These are phyloP conservation scores for Neonectria coccinea DNA, from an alignment of 2,329 filamentous ascomycete genomes.

Conservation along the genomic window DNA sequence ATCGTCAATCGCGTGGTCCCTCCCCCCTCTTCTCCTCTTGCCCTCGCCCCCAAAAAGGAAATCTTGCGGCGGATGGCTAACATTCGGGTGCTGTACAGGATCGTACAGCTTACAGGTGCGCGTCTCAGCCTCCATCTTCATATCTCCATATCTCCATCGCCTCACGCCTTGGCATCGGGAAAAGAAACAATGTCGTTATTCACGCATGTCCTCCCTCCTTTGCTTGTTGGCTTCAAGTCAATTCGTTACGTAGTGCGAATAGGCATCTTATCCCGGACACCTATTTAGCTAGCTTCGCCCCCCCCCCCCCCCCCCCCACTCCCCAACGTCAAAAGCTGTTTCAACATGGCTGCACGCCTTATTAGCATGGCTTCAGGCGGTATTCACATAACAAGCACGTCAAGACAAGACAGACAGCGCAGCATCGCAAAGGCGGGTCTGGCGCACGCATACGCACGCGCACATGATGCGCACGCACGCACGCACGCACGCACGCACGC, in stretches of 20 bases:
- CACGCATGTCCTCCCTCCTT: constrained; percentile 10
- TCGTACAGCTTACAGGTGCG: constrained; percentile 18
- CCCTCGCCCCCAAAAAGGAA: constrained; percentile 17
- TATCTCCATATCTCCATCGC: not conserved
- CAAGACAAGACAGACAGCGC: not conserved
- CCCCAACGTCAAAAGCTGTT: constrained; percentile 1
- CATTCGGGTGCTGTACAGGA: constrained; percentile 16
- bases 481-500: not conserved
- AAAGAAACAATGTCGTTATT: constrained; percentile 10
- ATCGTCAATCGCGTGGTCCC: constrained; percentile 7
- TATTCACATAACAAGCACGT: not conserved
- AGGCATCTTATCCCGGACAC: not conserved
- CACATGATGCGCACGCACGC: not conserved
- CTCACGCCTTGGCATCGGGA: no score
- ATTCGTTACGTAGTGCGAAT: not conserved
- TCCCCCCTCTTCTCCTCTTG: not conserved
- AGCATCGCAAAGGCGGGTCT: constrained; percentile 9
- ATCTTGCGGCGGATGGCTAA: constrained; percentile 15
- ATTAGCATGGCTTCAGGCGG: not conserved
- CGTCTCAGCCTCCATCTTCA: constrained; percentile 25
- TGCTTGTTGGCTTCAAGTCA: no score
- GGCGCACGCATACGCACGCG: not conserved
- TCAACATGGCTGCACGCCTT: not conserved
- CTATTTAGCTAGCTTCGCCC: no score
- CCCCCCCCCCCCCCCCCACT: not conserved